Evolutionary conservation across 495 filamentous ascomycete genomes (phyloP).

Genomic region (Penicillium subrubescens): DNA sequence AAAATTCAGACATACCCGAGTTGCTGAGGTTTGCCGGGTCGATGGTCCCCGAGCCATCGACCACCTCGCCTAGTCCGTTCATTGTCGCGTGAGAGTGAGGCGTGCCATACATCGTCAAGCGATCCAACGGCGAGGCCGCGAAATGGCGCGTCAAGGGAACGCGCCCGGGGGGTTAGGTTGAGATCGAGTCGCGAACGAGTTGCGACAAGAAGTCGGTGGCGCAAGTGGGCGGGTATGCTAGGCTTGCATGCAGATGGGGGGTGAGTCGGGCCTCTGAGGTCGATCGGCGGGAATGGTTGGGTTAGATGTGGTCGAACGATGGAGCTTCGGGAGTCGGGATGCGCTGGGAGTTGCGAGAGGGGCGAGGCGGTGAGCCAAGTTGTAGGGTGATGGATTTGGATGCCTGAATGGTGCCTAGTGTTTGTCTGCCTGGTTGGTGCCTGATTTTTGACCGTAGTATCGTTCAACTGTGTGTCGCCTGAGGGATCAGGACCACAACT

Average conservation of each 20-base stretch:
- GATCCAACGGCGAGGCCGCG: conserved; percentile 36
- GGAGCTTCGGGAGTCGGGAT: conserved; percentile 25
- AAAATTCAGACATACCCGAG: conserved; percentile 51
- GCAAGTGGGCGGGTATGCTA: conserved; percentile 30
- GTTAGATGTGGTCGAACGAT: conserved; percentile 18
- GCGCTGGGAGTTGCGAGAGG: conserved; percentile 30
- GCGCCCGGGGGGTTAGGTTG: conserved; percentile 25
- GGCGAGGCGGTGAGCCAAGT: conserved; percentile 32
- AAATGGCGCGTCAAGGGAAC: conserved; percentile 42
- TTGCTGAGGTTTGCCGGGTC: conserved; percentile 75
- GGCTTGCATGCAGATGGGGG: conserved; percentile 29
- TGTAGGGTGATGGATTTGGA: conserved; percentile 9
- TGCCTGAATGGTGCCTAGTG: conserved; percentile 3
- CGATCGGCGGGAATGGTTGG: conserved; percentile 23
- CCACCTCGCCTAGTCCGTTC: conserved; percentile 64
- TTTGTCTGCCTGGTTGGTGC: neutral
- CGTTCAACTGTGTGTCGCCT: neutral
- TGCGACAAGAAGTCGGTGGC: conserved; percentile 26
- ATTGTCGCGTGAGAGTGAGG: conserved; percentile 54
- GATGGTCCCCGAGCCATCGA: conserved; percentile 78
- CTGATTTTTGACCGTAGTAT: neutral
- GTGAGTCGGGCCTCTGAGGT: conserved; percentile 14
- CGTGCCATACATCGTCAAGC: conserved; percentile 58
- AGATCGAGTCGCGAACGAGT: conserved; percentile 22
- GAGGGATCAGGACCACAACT: neutral